Evolutionary conservation across 805 yeast genomes (phyloP), one percentile per base, ranked within the genome.

Genomic region (Komagataella pastoris): DNA sequence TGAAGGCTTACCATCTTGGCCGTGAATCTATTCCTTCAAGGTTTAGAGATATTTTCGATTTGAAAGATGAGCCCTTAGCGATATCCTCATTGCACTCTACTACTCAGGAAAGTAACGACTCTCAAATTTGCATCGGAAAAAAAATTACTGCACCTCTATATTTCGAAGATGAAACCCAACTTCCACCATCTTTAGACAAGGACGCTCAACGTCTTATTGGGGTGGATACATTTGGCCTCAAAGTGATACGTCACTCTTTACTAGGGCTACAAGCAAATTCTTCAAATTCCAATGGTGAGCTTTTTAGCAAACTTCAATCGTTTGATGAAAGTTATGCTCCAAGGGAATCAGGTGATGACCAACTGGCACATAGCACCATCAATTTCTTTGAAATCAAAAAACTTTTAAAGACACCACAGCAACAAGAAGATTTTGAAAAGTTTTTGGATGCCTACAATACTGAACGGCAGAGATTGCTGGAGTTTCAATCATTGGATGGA

Each of bases 171-270:
- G 40, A 30, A 12, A 30, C 12, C 40, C 3, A 30, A 10, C 40
- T 30, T 10, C 40, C 40, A 30, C 40, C 40, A 30, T 30, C 40
- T 14, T 14, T 87, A 12, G 75, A 74, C 2, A 85, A 83, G 55
- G 77, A 77, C 46, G 70, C 75, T 40, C 80, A 73, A 2, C 69
- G 69, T 14, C 72, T 90, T 49, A 66, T 68, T 48, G 73, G 95
- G 1, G 95, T 88, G 7, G 83, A 81, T 47, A 79, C 96, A 0
- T 78, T 80, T 54, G 95, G 93, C 10, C 74, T 89, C 67, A 83
- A 82, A 57, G 83, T 83, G 14, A 83, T 90, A 54, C 79, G 91
- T 62, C 87, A 85, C 58, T 78, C 91, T 2, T 70, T 89, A 45
- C 61, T 80, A 19, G 85, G 82, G 1, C 63, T 81, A 24, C 19